Base-by-base conservation (phyloP, 2,329 filamentous ascomycete genomes). In the Cladosporium sp. region DNA sequence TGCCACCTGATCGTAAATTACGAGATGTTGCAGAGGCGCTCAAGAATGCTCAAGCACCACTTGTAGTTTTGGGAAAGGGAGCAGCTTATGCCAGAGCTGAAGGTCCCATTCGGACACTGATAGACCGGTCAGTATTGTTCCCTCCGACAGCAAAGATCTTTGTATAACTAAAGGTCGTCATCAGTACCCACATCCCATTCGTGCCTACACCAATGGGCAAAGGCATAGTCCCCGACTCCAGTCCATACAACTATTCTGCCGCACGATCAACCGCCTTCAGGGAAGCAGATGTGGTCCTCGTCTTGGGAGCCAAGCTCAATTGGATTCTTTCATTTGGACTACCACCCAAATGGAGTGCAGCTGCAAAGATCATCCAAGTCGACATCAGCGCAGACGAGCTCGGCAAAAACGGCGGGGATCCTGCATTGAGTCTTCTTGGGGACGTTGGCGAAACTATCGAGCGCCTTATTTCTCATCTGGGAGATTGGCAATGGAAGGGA, bases 121-220 rank as follows among this genome's bases (percentile, higher is more conserved):
- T 80, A 19, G 63, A 77, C 40, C 60, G 64, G 56, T 60, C 47
- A 44, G 47, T 34, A 39, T 32, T 27, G 22, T 27, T 27, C n/a
- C 20, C 9, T 20, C 8, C 37, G 3, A 20, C 17, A 11, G 7
- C 12, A 8, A 12, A 20, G 18, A 34, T 47, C 30, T 24, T 13
- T 11, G 5, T 36, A 11, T 36, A 36, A 36, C 32, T 7, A 4
- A n/a, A 15, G n/a, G 22, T 9, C 22, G 4, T 9, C 13, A 36
- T 36, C 12, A 58, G 58, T 7, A 76, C 75, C 8, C 66, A 71
- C 20, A 68, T 82, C 9, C 78, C 78, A 0, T 82, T 82, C 59
- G 66, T 82, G 6, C 77, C 78, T 0, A 80, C 77, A 1, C 79
- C 79, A 1, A 82, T 81, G 77, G 79, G 78, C 4, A 82, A 82